Percentiles rank a stretch among this genome's conserved stretches.
These are phyloP conservation scores for Cystobasidium slooffiae DNA, from an alignment of 1,284 basidiomycete genomes.

Conservation along the genomic window DNA sequence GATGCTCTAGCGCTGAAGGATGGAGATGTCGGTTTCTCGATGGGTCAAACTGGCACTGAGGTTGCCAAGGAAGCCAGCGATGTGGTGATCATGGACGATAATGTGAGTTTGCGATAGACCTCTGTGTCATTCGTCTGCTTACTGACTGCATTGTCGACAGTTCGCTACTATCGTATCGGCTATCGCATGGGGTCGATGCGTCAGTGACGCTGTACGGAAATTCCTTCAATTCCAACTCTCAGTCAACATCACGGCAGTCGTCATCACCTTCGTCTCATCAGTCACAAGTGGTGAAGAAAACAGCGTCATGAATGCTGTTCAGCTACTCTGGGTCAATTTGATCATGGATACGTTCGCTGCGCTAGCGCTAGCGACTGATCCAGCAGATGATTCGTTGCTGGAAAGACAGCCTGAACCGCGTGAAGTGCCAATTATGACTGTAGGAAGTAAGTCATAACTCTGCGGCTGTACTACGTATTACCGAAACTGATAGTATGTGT, in stretches of 20 bases:
- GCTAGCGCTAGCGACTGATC: constrained; percentile 58
- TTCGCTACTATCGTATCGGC: constrained; percentile 47
- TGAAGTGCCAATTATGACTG: constrained; percentile 55
- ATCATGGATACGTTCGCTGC: constrained; percentile 56
- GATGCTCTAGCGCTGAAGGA: constrained; percentile 64
- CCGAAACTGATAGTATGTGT: neutral
- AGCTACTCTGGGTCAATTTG: constrained; percentile 48
- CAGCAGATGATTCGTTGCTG: constrained; percentile 55
- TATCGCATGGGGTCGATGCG: constrained; percentile 48
- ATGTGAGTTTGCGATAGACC: constrained; percentile 40
- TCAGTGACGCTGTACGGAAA: constrained; percentile 48
- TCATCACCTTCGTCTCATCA: constrained; percentile 47
- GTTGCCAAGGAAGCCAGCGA: constrained; percentile 60
- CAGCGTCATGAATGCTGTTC: constrained; percentile 47
- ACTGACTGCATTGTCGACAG: constrained; percentile 26
- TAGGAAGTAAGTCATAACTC: constrained; percentile 27
- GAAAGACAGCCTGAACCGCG: constrained; percentile 56
- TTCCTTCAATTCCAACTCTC: constrained; percentile 48
- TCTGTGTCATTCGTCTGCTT: constrained; percentile 22
- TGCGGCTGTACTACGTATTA: neutral
- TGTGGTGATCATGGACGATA: constrained; percentile 56
- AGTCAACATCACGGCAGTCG: constrained; percentile 48
- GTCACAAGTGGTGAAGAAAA: constrained; percentile 44
- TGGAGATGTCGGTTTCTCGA: constrained; percentile 60
- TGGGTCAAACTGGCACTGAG: constrained; percentile 51